Conservation (phyloP, 2,329 filamentous ascomycete genomes). For the Tolypocladium pustulatum region DNA sequence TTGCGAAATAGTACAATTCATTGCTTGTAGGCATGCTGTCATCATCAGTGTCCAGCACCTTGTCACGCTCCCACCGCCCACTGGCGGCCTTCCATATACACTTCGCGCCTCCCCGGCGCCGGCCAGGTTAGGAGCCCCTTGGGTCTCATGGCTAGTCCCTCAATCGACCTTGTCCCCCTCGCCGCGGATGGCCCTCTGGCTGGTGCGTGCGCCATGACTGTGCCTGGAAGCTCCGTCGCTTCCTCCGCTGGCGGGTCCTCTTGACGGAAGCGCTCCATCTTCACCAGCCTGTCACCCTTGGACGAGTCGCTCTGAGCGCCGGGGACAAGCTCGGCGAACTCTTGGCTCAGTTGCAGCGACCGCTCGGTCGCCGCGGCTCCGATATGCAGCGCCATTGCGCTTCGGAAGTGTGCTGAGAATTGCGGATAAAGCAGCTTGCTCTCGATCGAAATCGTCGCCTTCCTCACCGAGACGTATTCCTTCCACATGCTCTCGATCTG, state of each 20-base stretch:
- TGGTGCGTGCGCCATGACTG: neutral
- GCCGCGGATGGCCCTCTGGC: neutral
- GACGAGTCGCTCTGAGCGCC: neutral
- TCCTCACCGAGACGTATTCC: conserved; percentile 18
- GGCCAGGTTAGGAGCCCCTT: conserved; percentile 1
- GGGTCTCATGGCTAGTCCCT: neutral
- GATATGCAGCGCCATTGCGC: conserved; percentile 18
- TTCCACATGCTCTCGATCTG: conserved; percentile 24
- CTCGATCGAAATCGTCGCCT: conserved; percentile 19
- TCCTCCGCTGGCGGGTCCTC: neutral
- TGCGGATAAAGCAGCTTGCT: conserved; percentile 22
- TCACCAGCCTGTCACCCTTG: neutral
- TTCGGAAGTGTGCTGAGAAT: conserved; percentile 16
- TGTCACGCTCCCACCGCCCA: conserved; percentile 1
- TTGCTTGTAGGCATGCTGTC: neutral
- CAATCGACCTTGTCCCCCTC: neutral
- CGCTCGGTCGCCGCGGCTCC: conserved; percentile 9
- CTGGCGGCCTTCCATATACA: neutral
- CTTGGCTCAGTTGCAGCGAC: conserved; percentile 11
- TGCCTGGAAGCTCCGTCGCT: neutral
- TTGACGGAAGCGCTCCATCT: neutral
- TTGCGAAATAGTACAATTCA: neutral
- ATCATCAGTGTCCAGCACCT: neutral
- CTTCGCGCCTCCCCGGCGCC: neutral
- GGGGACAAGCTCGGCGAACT: conserved; percentile 6